Conservation (phyloP, 2,329 filamentous ascomycete species). For the Aspergillus sp. region DNA sequence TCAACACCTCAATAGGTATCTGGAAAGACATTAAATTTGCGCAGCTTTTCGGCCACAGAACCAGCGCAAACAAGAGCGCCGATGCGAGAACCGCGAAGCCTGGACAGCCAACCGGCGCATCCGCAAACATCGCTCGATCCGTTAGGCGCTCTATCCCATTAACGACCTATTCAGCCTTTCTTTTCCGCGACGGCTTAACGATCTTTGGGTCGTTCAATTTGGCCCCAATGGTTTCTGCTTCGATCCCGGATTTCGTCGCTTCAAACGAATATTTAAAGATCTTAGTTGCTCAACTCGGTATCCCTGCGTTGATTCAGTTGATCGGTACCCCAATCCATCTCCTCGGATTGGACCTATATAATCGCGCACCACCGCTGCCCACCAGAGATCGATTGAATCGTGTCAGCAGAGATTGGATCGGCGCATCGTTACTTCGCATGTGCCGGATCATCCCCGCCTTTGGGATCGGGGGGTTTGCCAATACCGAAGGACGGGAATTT, state of each 20-base stretch:
- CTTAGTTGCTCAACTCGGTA: slow-evolving; percentile 71
- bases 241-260: slow-evolving; percentile 63
- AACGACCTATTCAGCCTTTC: slow-evolving; percentile 53
- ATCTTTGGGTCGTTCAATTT: slow-evolving; percentile 52
- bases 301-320: slow-evolving; percentile 69
- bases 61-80: slow-evolving; percentile 3
- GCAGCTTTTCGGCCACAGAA: slow-evolving; percentile 52
- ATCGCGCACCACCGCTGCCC: slow-evolving; percentile 45
- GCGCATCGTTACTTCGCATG: slow-evolving; percentile 65
- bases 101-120: neutral
- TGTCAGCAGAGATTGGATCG: slow-evolving; percentile 64
- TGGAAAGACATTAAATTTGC: slow-evolving; percentile 85
- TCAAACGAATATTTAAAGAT: slow-evolving; percentile 75
- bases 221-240: slow-evolving; percentile 32
- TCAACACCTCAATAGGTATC: slow-evolving; percentile 67
- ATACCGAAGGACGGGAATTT: slow-evolving; percentile 41
- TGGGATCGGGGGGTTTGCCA: slow-evolving; percentile 78
- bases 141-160: slow-evolving; percentile 41
- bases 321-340: slow-evolving; percentile 75
- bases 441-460: slow-evolving; percentile 80
- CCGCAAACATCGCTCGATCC: slow-evolving; percentile 17
- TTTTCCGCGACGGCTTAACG: slow-evolving; percentile 70
- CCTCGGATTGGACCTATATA: slow-evolving; percentile 76
- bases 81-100: slow-evolving; percentile 1
- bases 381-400: slow-evolving; percentile 52